Conservation (phyloP, 1,284 basidiomycete genomes). For the Heterobasidion irregulare region DNA sequence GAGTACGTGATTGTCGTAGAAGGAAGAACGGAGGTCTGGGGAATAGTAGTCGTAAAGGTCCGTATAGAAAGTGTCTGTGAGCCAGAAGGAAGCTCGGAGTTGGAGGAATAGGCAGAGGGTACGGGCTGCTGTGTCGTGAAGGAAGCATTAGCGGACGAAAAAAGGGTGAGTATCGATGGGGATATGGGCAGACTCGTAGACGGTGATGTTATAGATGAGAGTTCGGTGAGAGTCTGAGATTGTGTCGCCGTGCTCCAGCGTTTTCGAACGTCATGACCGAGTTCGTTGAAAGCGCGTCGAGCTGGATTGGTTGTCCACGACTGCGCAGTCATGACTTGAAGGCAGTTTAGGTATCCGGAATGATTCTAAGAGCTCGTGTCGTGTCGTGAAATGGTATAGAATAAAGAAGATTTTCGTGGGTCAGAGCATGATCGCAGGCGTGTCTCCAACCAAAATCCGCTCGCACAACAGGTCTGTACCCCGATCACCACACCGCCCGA, state of each 20-base stretch:
- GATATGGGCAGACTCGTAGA: neutral
- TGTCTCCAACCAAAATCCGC: too few species aligned
- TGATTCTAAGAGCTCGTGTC: neutral
- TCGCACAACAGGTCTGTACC: neutral
- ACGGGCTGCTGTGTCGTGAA: neutral
- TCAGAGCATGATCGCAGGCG: neutral
- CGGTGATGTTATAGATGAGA: neutral
- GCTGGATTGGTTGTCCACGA: neutral
- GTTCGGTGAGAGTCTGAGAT: neutral
- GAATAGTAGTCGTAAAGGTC: neutral
- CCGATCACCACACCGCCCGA: neutral
- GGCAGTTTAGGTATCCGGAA: neutral
- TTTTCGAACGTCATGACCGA: conserved; percentile 1
- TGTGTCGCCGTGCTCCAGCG: conserved; percentile 3
- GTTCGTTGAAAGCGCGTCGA: neutral
- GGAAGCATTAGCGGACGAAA: neutral
- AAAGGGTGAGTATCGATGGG: neutral
- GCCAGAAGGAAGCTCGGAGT: neutral
- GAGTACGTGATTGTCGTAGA: neutral
- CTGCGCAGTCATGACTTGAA: neutral
- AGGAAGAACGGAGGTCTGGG: neutral
- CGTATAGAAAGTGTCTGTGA: neutral
- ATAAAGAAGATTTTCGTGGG: neutral
- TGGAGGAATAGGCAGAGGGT: neutral
- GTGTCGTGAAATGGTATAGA: neutral